These are phyloP conservation scores for Chloropicon primus DNA, from an alignment of 139 green algal genomes.

Conservation along the genomic window DNA sequence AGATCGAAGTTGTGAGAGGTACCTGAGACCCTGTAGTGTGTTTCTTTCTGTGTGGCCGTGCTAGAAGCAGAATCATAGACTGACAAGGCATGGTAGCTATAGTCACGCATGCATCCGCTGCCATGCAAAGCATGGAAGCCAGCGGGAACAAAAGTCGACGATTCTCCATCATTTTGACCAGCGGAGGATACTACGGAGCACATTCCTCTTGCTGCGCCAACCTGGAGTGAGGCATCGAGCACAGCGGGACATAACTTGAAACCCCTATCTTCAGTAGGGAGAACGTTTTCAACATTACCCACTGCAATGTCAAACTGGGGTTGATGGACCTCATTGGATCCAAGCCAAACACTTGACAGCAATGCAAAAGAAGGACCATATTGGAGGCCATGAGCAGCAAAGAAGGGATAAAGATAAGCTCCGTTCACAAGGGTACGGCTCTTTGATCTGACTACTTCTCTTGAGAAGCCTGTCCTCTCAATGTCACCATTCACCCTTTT, in stretches of 20 bases:
- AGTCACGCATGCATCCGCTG: neutral
- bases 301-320: neutral
- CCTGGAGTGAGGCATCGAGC: slow-evolving; percentile 31
- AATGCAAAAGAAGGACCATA: slow-evolving; percentile 46
- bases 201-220: slow-evolving; percentile 28
- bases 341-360: slow-evolving; percentile 7
- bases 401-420: slow-evolving; percentile 22
- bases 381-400: slow-evolving; percentile 39
- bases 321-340: neutral
- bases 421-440: slow-evolving; percentile 17
- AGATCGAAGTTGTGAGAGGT: neutral
- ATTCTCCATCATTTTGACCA: neutral
- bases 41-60: neutral
- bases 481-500: neutral
- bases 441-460: slow-evolving; percentile 13
- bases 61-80: neutral
- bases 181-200: neutral
- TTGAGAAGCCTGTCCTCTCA: neutral
- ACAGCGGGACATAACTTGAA: slow-evolving; percentile 27
- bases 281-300: neutral
- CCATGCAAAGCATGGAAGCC: neutral
- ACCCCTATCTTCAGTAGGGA: slow-evolving; percentile 4
- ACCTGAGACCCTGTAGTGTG: neutral
- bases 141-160: neutral
- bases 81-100: neutral